These are phyloP conservation scores for Tricladium varicosporioides DNA, from an alignment of 2,329 filamentous ascomycete species.

Conservation along the genomic window DNA sequence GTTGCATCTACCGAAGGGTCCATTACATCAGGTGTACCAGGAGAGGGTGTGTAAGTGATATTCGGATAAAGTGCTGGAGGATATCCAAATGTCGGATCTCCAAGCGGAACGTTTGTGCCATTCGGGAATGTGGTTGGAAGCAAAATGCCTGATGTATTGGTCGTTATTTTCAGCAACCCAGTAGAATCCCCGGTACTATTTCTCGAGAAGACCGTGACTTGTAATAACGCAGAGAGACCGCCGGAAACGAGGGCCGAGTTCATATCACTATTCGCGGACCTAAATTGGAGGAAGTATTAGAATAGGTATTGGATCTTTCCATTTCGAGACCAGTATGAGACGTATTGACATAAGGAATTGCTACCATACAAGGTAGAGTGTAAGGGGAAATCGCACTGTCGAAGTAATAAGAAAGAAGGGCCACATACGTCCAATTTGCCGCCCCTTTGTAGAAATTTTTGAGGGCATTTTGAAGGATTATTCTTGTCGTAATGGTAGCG, in stretches of 20 bases:
- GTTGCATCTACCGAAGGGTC: slow-evolving; percentile 26
- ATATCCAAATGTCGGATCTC: slow-evolving; percentile 62
- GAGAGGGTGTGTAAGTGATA: slow-evolving; percentile 55
- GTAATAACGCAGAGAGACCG: slow-evolving; percentile 55
- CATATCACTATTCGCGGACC: slow-evolving; percentile 60
- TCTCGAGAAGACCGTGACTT: slow-evolving; percentile 70
- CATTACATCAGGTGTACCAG: slow-evolving; percentile 22
- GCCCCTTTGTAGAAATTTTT: slow-evolving; percentile 49
- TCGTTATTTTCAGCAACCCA: slow-evolving; percentile 65
- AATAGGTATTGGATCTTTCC: background rate
- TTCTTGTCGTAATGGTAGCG: slow-evolving; percentile 66
- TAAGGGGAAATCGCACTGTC: background rate
- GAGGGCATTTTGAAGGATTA: slow-evolving; percentile 57
- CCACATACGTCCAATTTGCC: slow-evolving; percentile 53
- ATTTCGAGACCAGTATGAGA: background rate
- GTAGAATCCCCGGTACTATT: slow-evolving; percentile 56
- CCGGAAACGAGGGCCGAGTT: slow-evolving; percentile 63
- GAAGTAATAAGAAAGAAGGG: background rate
- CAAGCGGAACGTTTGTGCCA: slow-evolving; percentile 55
- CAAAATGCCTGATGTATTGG: slow-evolving; percentile 47
- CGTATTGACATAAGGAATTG: background rate
- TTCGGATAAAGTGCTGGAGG: slow-evolving; percentile 75
- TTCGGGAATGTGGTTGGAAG: slow-evolving; percentile 60
- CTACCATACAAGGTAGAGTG: background rate
- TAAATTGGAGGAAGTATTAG: background rate